These are phyloP conservation scores for Dovyalis caffra DNA, from an alignment of 345 rosid genomes.

Conservation along the genomic window DNA sequence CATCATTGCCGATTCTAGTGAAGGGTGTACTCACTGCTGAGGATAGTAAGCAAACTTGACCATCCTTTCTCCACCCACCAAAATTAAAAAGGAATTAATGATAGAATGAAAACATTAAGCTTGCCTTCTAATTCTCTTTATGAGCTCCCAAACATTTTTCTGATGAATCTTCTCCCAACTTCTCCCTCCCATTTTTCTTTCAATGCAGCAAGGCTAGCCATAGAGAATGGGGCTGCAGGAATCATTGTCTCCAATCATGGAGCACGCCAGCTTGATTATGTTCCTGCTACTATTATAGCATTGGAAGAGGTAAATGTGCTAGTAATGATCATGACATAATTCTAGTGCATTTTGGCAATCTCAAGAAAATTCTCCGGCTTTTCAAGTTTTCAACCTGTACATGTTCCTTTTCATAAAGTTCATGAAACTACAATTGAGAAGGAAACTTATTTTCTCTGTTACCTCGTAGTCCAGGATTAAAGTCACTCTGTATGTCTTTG, in stretches of 20 bases:
- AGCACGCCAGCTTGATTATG: slow-evolving; percentile 93
- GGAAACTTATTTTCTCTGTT: no score
- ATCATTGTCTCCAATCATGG: slow-evolving; percentile 94
- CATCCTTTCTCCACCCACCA: not conserved
- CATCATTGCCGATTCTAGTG: slow-evolving; percentile 83
- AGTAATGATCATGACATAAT: not conserved
- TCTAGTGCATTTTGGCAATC: not conserved
- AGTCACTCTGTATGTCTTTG: no score
- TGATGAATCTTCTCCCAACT: not conserved
- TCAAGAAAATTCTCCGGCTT: not conserved
- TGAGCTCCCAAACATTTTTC: not conserved
- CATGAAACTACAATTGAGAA: no score
- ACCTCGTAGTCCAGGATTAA: no score
- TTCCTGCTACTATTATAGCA: slow-evolving; percentile 79
- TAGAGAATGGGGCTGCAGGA: slow-evolving; percentile 81
- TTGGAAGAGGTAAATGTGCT: slow-evolving; percentile 69
- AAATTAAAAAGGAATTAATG: not conserved
- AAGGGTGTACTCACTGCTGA: slow-evolving; percentile 93
- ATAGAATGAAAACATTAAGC: no score
- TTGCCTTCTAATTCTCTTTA: not conserved
- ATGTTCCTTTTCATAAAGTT: not conserved
- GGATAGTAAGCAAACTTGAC: slow-evolving; percentile 53
- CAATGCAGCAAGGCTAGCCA: slow-evolving; percentile 62
- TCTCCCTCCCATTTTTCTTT: not conserved
- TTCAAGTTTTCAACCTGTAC: not conserved